A percentile compares a stretch with the other conserved stretches of the same genome.
Evolutionary conservation across 805 yeast species (phyloP).

Genomic region (Maudiozyma turicensis): DNA sequence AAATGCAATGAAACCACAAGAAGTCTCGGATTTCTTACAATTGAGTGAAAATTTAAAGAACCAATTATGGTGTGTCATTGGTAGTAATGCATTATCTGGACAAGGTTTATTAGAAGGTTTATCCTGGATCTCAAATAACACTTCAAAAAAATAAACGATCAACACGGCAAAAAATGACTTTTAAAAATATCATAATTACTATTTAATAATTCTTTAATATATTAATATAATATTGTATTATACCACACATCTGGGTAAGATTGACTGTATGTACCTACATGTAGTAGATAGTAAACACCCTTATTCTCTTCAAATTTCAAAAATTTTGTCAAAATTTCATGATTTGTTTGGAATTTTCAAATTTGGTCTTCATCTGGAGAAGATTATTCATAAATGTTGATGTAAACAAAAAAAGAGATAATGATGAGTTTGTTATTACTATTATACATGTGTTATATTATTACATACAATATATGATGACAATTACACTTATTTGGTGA

Average conservation of each 20-base stretch:
- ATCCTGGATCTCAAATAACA: conserved; percentile 72
- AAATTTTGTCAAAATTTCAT: neutral
- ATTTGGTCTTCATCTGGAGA: neutral
- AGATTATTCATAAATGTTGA: neutral
- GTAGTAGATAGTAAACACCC: neutral
- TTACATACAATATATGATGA: neutral
- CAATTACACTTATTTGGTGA: conserved; percentile 13
- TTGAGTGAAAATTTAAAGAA: conserved; percentile 47
- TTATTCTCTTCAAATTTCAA: too few species aligned
- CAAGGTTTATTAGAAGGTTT: conserved; percentile 83
- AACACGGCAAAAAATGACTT: too few species aligned
- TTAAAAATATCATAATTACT: too few species aligned
- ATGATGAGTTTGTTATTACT: too few species aligned
- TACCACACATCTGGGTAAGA: too few species aligned
- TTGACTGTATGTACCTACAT: too few species aligned
- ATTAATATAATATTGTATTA: too few species aligned
- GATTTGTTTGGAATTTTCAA: neutral
- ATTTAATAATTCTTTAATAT: too few species aligned
- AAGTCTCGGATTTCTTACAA: conserved; percentile 63
- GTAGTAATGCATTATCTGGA: conserved; percentile 82
- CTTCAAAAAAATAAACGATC: conserved; percentile 14
- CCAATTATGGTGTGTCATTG: conserved; percentile 86
- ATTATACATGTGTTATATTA: neutral
- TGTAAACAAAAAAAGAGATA: neutral
- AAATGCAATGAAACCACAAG: conserved; percentile 66